phyloP scores from a whole-genome alignment of 139 green algal genomes.

The Yamagishiella unicocca region DNA sequence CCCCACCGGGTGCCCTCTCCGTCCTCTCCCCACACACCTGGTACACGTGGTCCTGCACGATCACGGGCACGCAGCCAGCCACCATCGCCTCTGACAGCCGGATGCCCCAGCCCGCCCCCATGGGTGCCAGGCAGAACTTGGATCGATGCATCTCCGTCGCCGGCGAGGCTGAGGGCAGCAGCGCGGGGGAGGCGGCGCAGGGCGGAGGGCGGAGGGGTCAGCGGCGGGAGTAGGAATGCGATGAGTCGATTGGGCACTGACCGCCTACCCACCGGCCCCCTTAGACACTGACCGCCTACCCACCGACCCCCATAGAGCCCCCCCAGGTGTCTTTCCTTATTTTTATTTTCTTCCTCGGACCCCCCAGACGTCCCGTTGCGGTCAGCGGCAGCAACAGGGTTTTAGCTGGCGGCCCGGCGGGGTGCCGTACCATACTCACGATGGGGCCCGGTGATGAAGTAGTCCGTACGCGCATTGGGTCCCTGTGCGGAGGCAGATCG shows the following conservation, averaged over 20 bases:
- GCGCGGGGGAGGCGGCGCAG: background rate
- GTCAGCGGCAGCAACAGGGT: no score
- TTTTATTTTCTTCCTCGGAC: no score
- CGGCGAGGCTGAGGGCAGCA: background rate
- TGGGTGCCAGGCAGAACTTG: conserved; percentile 44
- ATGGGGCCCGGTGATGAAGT: background rate
- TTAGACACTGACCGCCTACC: background rate
- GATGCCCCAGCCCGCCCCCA: conserved; percentile 42
- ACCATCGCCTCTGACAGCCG: conserved; percentile 35
- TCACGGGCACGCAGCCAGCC: conserved; percentile 26
- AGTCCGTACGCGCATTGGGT: background rate
- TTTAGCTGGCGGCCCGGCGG: no score
- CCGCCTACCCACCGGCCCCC: background rate
- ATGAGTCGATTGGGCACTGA: background rate
- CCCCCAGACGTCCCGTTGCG: no score
- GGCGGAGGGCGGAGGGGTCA: background rate
- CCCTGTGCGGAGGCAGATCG: no score
- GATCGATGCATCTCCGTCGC: background rate
- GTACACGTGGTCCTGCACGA: conserved; percentile 49
- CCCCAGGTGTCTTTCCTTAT: no score
- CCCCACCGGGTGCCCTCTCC: no score
- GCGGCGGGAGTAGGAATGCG: no score
- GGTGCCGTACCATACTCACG: background rate
- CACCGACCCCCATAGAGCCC: background rate
- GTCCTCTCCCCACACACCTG: conserved; percentile 1